phyloP scores from a whole-genome alignment of 2,329 filamentous ascomycete genomes.

The Xylaria polymorpha region DNA sequence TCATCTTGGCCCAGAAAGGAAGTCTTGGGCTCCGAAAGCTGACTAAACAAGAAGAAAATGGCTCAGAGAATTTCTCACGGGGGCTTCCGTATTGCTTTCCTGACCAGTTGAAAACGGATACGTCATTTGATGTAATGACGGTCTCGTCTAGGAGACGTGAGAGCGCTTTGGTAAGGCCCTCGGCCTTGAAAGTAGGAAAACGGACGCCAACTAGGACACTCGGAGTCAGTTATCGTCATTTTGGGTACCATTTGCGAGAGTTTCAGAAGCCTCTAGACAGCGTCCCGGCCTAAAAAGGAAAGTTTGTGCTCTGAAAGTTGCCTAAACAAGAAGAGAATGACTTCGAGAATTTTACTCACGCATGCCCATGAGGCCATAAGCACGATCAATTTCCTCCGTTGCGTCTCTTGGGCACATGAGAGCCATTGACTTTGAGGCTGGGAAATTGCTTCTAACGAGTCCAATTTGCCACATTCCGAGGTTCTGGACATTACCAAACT shows the following conservation, averaged over 20 bases:
- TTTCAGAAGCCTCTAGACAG: no score
- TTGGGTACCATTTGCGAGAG: no score
- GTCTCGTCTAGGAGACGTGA: constrained; percentile 49
- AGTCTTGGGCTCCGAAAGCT: no score
- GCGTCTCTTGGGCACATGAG: constrained; percentile 44
- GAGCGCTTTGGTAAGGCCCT: constrained; percentile 49
- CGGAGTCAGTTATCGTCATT: no score
- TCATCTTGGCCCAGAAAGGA: no score
- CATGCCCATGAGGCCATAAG: constrained; percentile 52
- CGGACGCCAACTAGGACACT: constrained; percentile 50
- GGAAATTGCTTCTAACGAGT: constrained; percentile 40
- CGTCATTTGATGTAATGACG: constrained; percentile 48
- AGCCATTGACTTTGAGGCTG: constrained; percentile 46
- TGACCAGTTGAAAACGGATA: constrained; percentile 53
- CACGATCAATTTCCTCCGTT: constrained; percentile 47
- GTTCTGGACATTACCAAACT: constrained; percentile 44
- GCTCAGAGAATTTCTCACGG: not conserved
- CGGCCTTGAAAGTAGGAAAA: constrained; percentile 49
- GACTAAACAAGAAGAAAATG: no score
- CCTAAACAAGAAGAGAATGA: no score
- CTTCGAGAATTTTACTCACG: no score
- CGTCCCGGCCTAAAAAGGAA: no score
- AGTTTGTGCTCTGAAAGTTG: no score
- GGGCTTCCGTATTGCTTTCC: constrained; percentile 50
- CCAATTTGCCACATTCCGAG: constrained; percentile 43